Conservation (phyloP, 495 filamentous ascomycete genomes). For the Penicillium angulare region DNA sequence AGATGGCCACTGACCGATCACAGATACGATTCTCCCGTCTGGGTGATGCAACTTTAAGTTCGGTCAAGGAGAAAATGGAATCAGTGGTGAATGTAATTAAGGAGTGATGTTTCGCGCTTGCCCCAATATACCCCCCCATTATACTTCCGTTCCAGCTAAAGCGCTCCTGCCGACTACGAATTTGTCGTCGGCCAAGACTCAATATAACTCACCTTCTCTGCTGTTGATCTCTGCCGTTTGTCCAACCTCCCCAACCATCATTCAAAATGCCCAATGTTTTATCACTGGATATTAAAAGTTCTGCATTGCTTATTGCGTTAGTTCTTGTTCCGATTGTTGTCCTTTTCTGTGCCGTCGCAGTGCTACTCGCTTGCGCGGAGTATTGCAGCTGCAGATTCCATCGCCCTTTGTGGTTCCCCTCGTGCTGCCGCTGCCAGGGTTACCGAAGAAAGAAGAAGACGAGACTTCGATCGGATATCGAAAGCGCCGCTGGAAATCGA, state of each 20-base stretch:
- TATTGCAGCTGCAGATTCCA: conserved; percentile 30
- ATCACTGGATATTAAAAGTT: conserved; percentile 33
- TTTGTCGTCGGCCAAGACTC: not conserved
- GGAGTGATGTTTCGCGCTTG: conserved; percentile 19
- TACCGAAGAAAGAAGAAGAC: conserved; percentile 17
- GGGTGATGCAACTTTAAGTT: conserved; percentile 57
- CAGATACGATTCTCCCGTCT: conserved; percentile 71
- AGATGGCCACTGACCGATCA: conserved; percentile 2
- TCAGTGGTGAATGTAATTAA: conserved; percentile 45
- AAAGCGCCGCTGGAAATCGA: conserved; percentile 11
- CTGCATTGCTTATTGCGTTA: conserved; percentile 46
- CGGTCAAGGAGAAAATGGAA: conserved; percentile 59
- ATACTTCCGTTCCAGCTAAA: conserved; percentile 2
- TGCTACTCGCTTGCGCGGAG: conserved; percentile 46
- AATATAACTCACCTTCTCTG: not conserved
- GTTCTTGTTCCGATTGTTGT: conserved; percentile 56
- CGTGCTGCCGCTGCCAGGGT: conserved; percentile 3
- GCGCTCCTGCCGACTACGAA: conserved; percentile 6
- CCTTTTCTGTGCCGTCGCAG: conserved; percentile 40
- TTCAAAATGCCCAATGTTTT: conserved; percentile 31
- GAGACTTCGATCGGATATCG: conserved; percentile 19
- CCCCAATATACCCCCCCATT: conserved; percentile 27
- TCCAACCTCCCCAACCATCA: not conserved
- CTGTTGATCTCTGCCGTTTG: conserved; percentile 2
- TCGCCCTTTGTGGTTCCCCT: conserved; percentile 10